phyloP scores from a whole-genome alignment of 352 stramenopile species.

The Phytophthora litchii region DNA sequence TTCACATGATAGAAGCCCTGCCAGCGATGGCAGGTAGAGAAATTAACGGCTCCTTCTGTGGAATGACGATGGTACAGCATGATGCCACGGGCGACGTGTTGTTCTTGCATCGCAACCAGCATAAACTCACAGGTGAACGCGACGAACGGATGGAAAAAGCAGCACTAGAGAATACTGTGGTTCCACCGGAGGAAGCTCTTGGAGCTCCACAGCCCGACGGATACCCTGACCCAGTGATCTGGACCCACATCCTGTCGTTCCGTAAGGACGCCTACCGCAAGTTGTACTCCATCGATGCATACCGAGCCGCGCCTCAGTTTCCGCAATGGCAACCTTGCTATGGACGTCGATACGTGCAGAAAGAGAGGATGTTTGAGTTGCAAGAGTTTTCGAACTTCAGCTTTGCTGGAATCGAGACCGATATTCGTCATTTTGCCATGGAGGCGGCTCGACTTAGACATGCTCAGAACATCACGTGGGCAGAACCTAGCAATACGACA shows the following conservation, averaged over 20 bases:
- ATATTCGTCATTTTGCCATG: slow-evolving; percentile 29
- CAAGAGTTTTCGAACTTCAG: slow-evolving; percentile 22
- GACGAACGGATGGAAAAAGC: slow-evolving; percentile 19
- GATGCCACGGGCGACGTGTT: slow-evolving; percentile 37
- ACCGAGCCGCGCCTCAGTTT: slow-evolving; percentile 39
- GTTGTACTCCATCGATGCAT: slow-evolving; percentile 62
- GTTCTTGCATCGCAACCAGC: slow-evolving; percentile 59
- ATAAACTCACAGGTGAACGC: slow-evolving; percentile 39
- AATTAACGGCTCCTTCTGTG: slow-evolving; percentile 49
- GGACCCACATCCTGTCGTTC: slow-evolving; percentile 72
- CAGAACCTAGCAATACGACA: slow-evolving; percentile 8
- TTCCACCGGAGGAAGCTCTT: slow-evolving; percentile 21
- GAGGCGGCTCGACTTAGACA: slow-evolving; percentile 17
- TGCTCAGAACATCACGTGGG: slow-evolving; percentile 15
- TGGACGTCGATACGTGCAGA: slow-evolving; percentile 31
- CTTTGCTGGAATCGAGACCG: slow-evolving; percentile 23
- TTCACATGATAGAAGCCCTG: slow-evolving; percentile 49
- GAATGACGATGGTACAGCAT: slow-evolving; percentile 57
- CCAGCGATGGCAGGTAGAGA: slow-evolving; percentile 40
- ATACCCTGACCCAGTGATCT: slow-evolving; percentile 53
- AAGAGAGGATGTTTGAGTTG: slow-evolving; percentile 20
- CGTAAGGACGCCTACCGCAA: slow-evolving; percentile 36
- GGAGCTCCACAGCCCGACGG: slow-evolving; percentile 23
- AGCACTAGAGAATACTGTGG: slow-evolving; percentile 9
- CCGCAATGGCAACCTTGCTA: slow-evolving; percentile 64